A percentile compares a stretch with the other conserved stretches of the same genome.
Conservation (phyloP, 768 basidiomycete genomes). For the Xerocomellus amylosporus region DNA sequence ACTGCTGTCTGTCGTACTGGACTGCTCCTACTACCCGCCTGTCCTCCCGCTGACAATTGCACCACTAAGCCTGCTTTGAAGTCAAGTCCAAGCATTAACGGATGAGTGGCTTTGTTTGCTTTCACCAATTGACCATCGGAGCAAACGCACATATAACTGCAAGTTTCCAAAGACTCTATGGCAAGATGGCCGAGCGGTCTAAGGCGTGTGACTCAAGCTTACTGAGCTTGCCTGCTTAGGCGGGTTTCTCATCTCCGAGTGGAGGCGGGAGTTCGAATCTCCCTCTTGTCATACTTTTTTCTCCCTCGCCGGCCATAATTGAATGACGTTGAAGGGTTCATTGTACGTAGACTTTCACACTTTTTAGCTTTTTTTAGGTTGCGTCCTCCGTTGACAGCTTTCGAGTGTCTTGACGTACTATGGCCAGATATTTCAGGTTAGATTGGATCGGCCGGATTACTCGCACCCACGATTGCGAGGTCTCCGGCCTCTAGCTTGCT, state of each 20-base stretch:
- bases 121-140: too few relatives aligned
- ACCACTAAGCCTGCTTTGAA: too few relatives aligned
- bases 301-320: not conserved
- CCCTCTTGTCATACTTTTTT: conserved; percentile 32
- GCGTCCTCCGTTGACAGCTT: not conserved
- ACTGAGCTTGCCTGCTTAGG: conserved; percentile 25
- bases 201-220: conserved; percentile 63
- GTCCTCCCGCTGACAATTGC: too few relatives aligned
- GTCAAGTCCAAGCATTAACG: too few relatives aligned
- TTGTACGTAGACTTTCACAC: not conserved
- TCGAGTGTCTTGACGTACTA: not conserved
- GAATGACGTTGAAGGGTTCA: not conserved
- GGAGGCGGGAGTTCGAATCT: conserved; percentile 36
- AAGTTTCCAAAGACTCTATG: not conserved
- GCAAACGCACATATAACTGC: not conserved
- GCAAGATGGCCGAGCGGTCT: conserved; percentile 63
- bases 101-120: too few relatives aligned
- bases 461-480: conserved; percentile 38
- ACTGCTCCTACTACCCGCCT: too few relatives aligned
- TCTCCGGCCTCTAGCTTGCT: conserved; percentile 19
- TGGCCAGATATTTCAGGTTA: not conserved
- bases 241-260: conserved; percentile 33
- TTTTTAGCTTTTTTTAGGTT: not conserved
- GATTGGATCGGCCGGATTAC: conserved; percentile 32
- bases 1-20: too few relatives aligned